Conservation (phyloP, 257 asterid genomes). For the Solanum pimpinellifolium region DNA sequence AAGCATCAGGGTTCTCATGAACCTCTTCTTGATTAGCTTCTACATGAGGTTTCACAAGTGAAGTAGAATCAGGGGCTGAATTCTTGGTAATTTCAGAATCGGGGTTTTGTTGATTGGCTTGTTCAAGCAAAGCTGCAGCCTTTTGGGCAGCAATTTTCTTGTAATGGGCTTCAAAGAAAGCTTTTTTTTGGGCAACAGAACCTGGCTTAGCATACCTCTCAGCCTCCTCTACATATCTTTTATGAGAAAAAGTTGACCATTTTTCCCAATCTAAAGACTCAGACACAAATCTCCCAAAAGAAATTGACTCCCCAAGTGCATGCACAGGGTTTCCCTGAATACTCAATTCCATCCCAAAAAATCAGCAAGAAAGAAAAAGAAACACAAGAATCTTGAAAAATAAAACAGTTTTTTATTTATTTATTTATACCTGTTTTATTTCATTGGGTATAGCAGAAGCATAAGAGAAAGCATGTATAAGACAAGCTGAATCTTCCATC, state of each 20-base stretch:
- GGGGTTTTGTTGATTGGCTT: conserved; percentile 20
- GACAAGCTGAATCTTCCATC: conserved; percentile 83
- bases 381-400: not conserved
- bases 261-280: conserved; percentile 84
- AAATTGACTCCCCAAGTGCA: conserved; percentile 72
- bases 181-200: conserved; percentile 90
- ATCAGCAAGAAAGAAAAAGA: not conserved
- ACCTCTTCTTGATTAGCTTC: conserved; percentile 1
- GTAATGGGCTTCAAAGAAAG: conserved; percentile 98
- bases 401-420: not conserved
- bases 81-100: not conserved
- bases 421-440: conserved; percentile 39
- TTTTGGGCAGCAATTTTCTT: conserved; percentile 79
- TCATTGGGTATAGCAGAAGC: conserved; percentile 59
- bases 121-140: conserved; percentile 67
- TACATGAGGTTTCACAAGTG: conserved; percentile 1
- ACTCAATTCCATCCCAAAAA: not conserved
- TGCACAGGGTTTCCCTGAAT: conserved; percentile 58
- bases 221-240: conserved; percentile 87
- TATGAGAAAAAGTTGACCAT: conserved; percentile 88
- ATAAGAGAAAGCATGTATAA: conserved; percentile 67
- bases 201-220: conserved; percentile 77
- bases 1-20: not conserved
- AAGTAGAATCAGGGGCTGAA: not conserved
- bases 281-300: conserved; percentile 68